Conservation (phyloP, 306 rosid species). For the Rubus parviflorus region DNA sequence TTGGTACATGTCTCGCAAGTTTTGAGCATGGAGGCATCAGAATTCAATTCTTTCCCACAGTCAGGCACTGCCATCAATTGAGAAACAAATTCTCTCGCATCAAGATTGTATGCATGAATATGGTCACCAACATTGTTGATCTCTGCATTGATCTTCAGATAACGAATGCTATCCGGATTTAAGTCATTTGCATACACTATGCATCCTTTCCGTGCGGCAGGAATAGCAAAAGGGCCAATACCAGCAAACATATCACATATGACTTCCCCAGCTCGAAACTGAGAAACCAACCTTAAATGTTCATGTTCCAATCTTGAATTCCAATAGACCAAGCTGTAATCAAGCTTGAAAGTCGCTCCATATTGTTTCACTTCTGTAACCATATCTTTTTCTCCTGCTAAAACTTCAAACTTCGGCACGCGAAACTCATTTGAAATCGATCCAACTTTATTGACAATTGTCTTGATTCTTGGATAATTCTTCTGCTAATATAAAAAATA, state of each 20-base stretch:
- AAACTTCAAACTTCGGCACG: conserved; percentile 83
- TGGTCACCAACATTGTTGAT: conserved; percentile 67
- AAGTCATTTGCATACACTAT: conserved; percentile 88
- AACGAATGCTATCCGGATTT: conserved; percentile 77
- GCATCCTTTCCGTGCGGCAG: conserved; percentile 95
- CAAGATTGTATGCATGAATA: conserved; percentile 65
- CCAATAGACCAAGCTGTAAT: conserved; percentile 93
- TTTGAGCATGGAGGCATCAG: conserved; percentile 24
- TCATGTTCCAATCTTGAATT: conserved; percentile 97
- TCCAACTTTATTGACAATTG: conserved; percentile 90
- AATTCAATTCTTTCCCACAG: conserved; percentile 39
- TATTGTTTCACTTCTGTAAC: conserved; percentile 95
- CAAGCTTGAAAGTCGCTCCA: conserved; percentile 86
- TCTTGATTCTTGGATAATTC: conserved; percentile 90
- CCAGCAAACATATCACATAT: conserved; percentile 98
- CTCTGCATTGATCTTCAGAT: conserved; percentile 80
- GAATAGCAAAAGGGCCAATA: conserved; percentile 92
- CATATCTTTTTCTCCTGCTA: conserved; percentile 76
- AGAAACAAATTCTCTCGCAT: conserved; percentile 81
- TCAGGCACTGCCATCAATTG: conserved; percentile 61
- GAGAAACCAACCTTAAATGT: conserved; percentile 80
- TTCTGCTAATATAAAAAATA: conserved; percentile 52
- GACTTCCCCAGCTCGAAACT: conserved; percentile 71
- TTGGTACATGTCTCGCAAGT: conserved; percentile 36
- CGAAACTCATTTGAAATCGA: conserved; percentile 84